Evolutionary conservation across 208 protist species (phyloP).

Genomic region (Vickermania ingenoplastis): DNA sequence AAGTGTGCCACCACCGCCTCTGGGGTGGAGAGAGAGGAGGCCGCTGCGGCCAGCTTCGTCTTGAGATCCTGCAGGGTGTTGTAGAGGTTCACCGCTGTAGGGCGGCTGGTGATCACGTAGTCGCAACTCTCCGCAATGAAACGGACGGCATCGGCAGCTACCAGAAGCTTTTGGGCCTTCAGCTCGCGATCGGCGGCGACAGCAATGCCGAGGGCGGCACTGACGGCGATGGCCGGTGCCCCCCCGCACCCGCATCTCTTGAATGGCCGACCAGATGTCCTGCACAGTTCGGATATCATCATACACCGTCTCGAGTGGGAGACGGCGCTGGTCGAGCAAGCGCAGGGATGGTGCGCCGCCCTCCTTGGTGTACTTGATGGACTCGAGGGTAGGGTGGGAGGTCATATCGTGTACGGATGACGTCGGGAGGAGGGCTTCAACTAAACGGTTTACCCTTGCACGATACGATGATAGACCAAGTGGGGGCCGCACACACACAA

Average conservation of each 20-base stretch:
- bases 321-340: slow-evolving; percentile 78
- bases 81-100: slow-evolving; percentile 94
- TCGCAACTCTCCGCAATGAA: slow-evolving; percentile 75
- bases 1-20: slow-evolving; percentile 41
- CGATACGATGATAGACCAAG: too few species aligned
- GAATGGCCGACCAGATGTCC: slow-evolving; percentile 85
- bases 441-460: too few species aligned
- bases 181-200: slow-evolving; percentile 58
- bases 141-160: slow-evolving; percentile 18
- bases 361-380: slow-evolving; percentile 58
- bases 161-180: slow-evolving; percentile 12
- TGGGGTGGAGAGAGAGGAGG: slow-evolving; percentile 8
- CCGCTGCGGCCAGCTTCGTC: slow-evolving; percentile 19
- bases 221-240: slow-evolving; percentile 93
- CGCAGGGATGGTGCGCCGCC: slow-evolving; percentile 36
- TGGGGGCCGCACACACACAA: too few species aligned
- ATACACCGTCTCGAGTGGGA: slow-evolving; percentile 73
- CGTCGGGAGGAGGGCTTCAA: background rate
- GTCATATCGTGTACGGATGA: background rate
- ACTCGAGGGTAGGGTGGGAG: slow-evolving; percentile 62
- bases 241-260: slow-evolving; percentile 93
- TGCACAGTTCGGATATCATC: slow-evolving; percentile 74
- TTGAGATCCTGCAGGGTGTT: slow-evolving; percentile 76
- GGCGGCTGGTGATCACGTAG: slow-evolving; percentile 86
- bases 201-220: slow-evolving; percentile 87